Conservation (phyloP, 768 basidiomycete species). For the Collybiopsis luxurians region DNA sequence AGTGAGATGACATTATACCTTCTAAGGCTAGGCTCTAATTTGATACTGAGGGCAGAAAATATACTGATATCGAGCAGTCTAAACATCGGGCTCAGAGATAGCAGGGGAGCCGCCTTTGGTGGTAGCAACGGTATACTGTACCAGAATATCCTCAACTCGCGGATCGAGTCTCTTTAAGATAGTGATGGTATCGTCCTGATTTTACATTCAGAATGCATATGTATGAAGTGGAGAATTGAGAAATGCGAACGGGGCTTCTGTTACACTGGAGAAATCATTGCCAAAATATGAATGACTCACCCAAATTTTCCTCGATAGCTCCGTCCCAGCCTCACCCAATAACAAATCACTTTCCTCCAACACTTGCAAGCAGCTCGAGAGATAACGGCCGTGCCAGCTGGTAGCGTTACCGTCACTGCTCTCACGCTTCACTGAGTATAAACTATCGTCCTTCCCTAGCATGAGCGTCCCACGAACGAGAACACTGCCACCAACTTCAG, state of each 20-base stretch:
- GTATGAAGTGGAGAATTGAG: too few species aligned
- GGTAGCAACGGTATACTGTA: too few species aligned
- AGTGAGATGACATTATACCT: too few species aligned
- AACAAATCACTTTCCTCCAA: background rate
- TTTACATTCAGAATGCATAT: background rate
- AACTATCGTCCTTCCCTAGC: conserved; percentile 3
- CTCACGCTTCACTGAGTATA: too few species aligned
- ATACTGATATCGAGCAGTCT: too few species aligned
- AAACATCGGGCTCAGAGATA: too few species aligned
- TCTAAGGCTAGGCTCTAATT: too few species aligned
- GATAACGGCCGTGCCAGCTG: background rate
- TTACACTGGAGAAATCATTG: background rate
- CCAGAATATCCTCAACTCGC: background rate
- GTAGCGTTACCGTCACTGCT: background rate
- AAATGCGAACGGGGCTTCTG: too few species aligned
- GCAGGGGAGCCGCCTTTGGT: too few species aligned
- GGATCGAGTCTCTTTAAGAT: background rate
- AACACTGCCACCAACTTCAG: conserved; percentile 33
- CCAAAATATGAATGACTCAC: background rate
- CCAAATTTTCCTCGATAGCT: background rate
- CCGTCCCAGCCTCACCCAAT: background rate
- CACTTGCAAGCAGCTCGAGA: background rate
- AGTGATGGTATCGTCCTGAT: background rate
- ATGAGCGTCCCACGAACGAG: conserved; percentile 30
- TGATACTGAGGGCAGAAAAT: too few species aligned